Evolutionary conservation across 1,284 basidiomycete species (phyloP).

Genomic region (Trichosporon asahii): DNA sequence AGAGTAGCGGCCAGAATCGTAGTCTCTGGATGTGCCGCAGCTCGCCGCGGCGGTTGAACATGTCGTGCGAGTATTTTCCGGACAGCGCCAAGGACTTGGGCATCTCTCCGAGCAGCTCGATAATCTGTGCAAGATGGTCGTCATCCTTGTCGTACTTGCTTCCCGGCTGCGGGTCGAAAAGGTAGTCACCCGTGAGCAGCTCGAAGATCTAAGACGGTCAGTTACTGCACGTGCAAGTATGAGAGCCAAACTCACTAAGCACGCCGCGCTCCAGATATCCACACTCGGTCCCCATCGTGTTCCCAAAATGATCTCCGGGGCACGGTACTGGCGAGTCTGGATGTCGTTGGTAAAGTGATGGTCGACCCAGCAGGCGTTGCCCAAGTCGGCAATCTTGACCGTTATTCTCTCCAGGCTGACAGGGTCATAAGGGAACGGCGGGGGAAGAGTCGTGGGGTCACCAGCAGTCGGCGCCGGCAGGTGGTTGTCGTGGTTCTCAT

Average conservation of each 20-base stretch:
- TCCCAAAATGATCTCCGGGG: conserved; percentile 94
- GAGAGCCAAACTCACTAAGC: conserved; percentile 63
- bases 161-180: conserved; percentile 69
- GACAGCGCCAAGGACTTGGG: conserved; percentile 76
- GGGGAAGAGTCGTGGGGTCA: conserved; percentile 57
- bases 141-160: conserved; percentile 80
- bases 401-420: conserved; percentile 77
- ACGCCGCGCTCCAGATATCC: conserved; percentile 94
- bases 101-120: conserved; percentile 88
- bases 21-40: conserved; percentile 88
- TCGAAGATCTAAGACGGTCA: conserved; percentile 68
- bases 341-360: conserved; percentile 54
- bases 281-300: conserved; percentile 87
- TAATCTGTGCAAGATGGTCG: conserved; percentile 97
- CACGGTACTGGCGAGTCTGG: conserved; percentile 94
- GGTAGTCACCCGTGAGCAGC: conserved; percentile 83
- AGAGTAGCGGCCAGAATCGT: conserved; percentile 87
- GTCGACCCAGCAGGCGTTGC: conserved; percentile 66
- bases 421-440: conserved; percentile 59
- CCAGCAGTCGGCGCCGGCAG: conserved; percentile 55
- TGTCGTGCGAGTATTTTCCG: conserved; percentile 91
- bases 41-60: conserved; percentile 96
- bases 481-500: conserved; percentile 31
- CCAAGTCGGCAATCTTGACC: conserved; percentile 97
- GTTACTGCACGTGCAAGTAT: background rate